These are phyloP conservation scores for Asclepias syriaca DNA, from an alignment of 257 asterid species.

Conservation along the genomic window DNA sequence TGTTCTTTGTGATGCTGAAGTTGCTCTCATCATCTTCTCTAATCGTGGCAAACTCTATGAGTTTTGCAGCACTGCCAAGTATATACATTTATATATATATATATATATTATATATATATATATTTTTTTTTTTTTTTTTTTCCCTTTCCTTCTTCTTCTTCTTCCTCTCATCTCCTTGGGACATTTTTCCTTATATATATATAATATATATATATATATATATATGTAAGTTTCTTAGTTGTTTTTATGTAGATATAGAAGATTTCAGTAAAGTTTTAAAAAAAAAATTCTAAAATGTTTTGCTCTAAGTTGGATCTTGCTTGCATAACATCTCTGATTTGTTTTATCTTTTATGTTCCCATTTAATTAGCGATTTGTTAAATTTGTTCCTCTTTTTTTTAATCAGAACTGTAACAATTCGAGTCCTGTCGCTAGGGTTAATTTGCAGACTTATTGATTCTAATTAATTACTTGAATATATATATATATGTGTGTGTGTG, in stretches of 20 bases:
- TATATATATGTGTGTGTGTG: neutral
- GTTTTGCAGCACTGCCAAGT: slow-evolving; percentile 10
- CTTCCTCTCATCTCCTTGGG: neutral
- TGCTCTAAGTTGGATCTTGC: neutral
- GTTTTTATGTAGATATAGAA: neutral
- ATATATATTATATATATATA: too few relatives aligned
- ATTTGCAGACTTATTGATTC: neutral
- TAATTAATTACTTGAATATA: neutral
- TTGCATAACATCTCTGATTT: too few relatives aligned
- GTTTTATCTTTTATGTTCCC: neutral
- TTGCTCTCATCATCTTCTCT: slow-evolving; percentile 8
- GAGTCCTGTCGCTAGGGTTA: neutral
- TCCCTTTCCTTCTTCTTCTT: too few relatives aligned
- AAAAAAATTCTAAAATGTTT: neutral
- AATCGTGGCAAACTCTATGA: slow-evolving; percentile 9
- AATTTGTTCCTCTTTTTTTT: neutral
- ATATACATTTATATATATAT: neutral
- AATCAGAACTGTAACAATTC: neutral
- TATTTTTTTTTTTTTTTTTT: too few relatives aligned
- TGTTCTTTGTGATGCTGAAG: slow-evolving; percentile 14
- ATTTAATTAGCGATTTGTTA: neutral
- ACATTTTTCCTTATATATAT: too few relatives aligned
- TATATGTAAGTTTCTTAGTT: neutral
- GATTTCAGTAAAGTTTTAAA: too few relatives aligned
- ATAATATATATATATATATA: too few relatives aligned